phyloP scores from a whole-genome alignment of 2,329 filamentous ascomycete genomes.

The Grosmannia penicillata region DNA sequence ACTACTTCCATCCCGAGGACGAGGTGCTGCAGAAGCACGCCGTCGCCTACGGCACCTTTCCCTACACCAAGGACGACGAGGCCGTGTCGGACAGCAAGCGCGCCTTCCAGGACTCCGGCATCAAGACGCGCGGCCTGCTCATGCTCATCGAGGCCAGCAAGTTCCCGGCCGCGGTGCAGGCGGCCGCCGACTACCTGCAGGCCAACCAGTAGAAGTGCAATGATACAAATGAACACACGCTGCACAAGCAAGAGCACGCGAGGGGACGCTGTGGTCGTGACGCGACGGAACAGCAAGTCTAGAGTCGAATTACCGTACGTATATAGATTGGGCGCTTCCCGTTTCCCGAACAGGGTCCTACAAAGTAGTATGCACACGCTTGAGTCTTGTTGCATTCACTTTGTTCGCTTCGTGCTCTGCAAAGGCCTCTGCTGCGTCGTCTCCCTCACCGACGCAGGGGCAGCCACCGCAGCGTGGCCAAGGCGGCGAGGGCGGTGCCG shows the following conservation, averaged over 20 bases:
- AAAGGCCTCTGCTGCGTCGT: too few relatives aligned
- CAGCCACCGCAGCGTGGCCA: conserved; percentile 5
- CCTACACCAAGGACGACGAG: conserved; percentile 71
- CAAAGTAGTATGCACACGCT: too few relatives aligned
- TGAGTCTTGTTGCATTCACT: neutral
- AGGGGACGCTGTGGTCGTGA: too few relatives aligned
- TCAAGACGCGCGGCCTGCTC: conserved; percentile 70
- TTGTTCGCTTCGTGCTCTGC: neutral
- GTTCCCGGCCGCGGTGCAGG: conserved; percentile 63
- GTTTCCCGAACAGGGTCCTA: too few relatives aligned
- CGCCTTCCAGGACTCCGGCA: conserved; percentile 85
- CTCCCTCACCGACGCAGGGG: conserved; percentile 2
- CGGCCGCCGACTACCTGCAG: conserved; percentile 58
- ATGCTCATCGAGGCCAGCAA: conserved; percentile 71
- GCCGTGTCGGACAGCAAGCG: conserved; percentile 79
- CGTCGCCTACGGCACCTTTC: conserved; percentile 51
- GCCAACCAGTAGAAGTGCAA: conserved; percentile 20
- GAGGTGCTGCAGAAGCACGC: conserved; percentile 74
- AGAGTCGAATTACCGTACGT: neutral
- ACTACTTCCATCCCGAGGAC: conserved; percentile 94
- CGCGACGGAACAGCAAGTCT: too few relatives aligned
- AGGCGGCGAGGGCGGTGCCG: neutral
- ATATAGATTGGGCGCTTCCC: neutral
- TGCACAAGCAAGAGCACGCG: too few relatives aligned
- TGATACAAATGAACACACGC: conserved; percentile 7